Evolutionary conservation across 768 basidiomycete genomes (phyloP).

Genomic region (Rhodotorula paludigena): DNA sequence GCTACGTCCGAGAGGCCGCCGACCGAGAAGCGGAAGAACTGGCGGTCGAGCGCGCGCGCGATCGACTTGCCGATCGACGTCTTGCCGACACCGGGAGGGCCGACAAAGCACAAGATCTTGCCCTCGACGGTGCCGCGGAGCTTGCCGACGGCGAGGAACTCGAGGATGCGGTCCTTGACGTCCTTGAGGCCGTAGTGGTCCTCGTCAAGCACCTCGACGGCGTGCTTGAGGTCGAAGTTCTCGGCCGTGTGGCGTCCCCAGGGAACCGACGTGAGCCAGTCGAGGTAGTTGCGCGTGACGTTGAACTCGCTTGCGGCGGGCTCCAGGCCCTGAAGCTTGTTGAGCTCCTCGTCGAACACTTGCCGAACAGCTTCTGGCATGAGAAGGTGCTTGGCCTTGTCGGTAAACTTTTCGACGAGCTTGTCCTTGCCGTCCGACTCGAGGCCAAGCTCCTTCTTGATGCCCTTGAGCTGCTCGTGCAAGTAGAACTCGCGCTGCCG

Average conservation of each 20-base stretch:
- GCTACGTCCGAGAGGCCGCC: conserved; percentile 96
- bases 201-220: conserved; percentile 73
- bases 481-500: conserved; percentile 44
- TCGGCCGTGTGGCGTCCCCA: conserved; percentile 94
- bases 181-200: conserved; percentile 95
- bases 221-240: conserved; percentile 60
- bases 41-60: conserved; percentile 76
- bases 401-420: conserved; percentile 66
- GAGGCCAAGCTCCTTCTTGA: conserved; percentile 51
- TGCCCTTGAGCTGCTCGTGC: conserved; percentile 44
- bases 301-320: conserved; percentile 45
- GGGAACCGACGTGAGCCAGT: conserved; percentile 68
- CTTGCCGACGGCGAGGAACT: conserved; percentile 84
- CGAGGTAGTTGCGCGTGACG: conserved; percentile 58
- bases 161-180: conserved; percentile 85
- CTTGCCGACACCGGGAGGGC: conserved; percentile 96
- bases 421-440: conserved; percentile 79
- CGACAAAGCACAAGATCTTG: conserved; percentile 94
- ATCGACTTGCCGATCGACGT: conserved; percentile 95
- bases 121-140: conserved; percentile 87
- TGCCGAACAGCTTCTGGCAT: conserved; percentile 78
- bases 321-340: conserved; percentile 79
- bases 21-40: conserved; percentile 95
- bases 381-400: conserved; percentile 77
- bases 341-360: conserved; percentile 93